Evolutionary conservation across 2,329 filamentous ascomycete genomes (phyloP).

Genomic region (Fusarium domesticum): DNA sequence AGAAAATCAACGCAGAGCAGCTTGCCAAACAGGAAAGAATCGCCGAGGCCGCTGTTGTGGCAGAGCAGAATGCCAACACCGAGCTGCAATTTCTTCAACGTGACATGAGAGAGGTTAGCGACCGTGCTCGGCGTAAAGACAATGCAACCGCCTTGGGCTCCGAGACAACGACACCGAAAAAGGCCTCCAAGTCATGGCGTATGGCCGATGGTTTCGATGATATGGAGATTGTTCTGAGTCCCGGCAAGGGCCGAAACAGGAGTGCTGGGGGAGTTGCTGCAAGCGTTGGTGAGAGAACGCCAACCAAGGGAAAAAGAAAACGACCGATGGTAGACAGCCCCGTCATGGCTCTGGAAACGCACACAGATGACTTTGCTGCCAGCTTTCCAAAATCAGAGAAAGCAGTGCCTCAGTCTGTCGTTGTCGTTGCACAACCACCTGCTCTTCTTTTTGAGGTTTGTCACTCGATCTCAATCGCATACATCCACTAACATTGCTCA

Average conservation of each 20-base stretch:
- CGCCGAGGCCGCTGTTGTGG: constrained; percentile 61
- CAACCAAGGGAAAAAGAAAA: constrained; percentile 70
- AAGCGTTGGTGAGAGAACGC: constrained; percentile 53
- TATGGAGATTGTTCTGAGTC: constrained; percentile 53
- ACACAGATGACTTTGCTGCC: constrained; percentile 42
- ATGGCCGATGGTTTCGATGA: constrained; percentile 77
- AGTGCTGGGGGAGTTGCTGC: constrained; percentile 42
- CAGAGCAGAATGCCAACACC: constrained; percentile 63
- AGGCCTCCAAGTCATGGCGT: constrained; percentile 51
- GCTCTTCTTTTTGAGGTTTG: constrained; percentile 47
- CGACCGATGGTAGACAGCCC: constrained; percentile 65
- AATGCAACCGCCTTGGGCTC: constrained; percentile 19
- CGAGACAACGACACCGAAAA: constrained; percentile 57
- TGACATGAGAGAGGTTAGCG: constrained; percentile 62
- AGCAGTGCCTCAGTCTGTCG: constrained; percentile 15
- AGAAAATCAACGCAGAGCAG: constrained; percentile 62
- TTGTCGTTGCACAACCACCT: constrained; percentile 25
- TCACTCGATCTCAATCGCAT: constrained; percentile 1
- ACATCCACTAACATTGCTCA: constrained; percentile 21
- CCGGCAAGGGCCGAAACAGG: constrained; percentile 47
- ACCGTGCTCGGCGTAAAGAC: constrained; percentile 48
- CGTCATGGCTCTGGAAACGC: constrained; percentile 56
- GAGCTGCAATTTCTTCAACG: constrained; percentile 71
- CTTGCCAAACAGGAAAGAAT: constrained; percentile 60
- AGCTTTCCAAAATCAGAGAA: constrained; percentile 27